Base-by-base conservation (phyloP, 306 rosid genomes). In the Fragaria vesca region DNA sequence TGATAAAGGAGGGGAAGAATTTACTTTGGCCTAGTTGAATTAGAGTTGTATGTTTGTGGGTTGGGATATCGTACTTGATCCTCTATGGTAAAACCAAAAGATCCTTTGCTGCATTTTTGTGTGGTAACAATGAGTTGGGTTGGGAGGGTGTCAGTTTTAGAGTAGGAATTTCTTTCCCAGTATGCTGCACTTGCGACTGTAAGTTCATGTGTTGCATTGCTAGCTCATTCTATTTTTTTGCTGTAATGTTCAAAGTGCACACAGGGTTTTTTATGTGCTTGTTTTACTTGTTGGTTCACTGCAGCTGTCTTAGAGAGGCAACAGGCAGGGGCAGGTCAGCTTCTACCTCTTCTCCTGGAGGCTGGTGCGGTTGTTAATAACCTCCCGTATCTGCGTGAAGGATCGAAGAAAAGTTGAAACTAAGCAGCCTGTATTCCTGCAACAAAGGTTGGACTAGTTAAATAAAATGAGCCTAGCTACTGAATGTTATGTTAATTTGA, bases 281-380 rank as follows among this genome's bases (percentile, higher is more conserved):
- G 36, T 30, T 55, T 62, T 66, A 5, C 28, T 47, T 34, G 43
- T 78, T 26, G 43, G 5, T 30, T 47, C 28, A 8, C 79, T 84
- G 83, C 93, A 93, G 98, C 80, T 76, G 81, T 87, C 72, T n/a
- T 89, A 50, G 89, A 80, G 88, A 87, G 84, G 88, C 81, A 93
- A 69, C 61, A 80, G 47, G 78, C 83, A 28, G 28, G 28, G 28
- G 28, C 28, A 4, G 89, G 91, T 54, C 91, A 82, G 85, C 86
- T 93, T 62, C 71, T 86, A 77, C 87, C 90, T 5, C 93, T 93
- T 85, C 98, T 93, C 72, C 80, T 43, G 51, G 89, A 82, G 36
- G 92, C 91, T 78, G 95, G 95, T 75, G 95, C 95, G 2, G 83
- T 88, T 2, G 82, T 86, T 73, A 86, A 69, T 47, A 72, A 82